phyloP scores from a whole-genome alignment of 495 filamentous ascomycete species.

The Neurospora sublineolata region DNA sequence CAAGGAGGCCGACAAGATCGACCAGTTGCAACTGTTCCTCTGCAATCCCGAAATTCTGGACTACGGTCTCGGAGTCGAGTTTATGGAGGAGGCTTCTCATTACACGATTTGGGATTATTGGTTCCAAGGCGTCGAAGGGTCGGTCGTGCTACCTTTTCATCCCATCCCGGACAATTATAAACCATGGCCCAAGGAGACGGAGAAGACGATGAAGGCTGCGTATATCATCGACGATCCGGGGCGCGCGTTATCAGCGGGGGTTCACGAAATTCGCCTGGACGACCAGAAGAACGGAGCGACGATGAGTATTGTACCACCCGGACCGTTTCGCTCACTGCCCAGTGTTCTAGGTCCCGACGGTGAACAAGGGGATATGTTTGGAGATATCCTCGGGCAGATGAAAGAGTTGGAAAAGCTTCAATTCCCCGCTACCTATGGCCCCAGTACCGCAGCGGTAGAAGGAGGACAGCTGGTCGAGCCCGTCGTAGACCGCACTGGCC shows the following conservation, averaged over 20 bases:
- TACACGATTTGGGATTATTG: conserved; percentile 4
- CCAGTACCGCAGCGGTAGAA: not conserved
- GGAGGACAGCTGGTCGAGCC: not conserved
- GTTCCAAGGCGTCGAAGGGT: not conserved
- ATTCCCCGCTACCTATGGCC: not conserved
- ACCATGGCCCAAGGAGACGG: not conserved
- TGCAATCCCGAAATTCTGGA: conserved; percentile 1
- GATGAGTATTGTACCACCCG: not conserved
- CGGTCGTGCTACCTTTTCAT: not conserved
- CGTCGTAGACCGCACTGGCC: not conserved
- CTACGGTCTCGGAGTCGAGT: not conserved
- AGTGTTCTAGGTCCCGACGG: not conserved
- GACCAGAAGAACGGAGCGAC: not conserved
- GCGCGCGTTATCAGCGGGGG: not conserved
- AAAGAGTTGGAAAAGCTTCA: not conserved
- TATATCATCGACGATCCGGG: not conserved
- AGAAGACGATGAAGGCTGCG: not conserved
- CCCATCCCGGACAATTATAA: conserved; percentile 1
- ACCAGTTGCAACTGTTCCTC: not conserved
- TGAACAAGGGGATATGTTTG: not conserved
- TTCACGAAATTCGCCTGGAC: not conserved
- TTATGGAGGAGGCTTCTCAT: not conserved
- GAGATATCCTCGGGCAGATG: not conserved
- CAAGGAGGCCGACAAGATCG: not conserved
- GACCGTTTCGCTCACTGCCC: not conserved